Conservation (phyloP, 1,284 basidiomycete species). For the Leccinum pallidistipes region DNA sequence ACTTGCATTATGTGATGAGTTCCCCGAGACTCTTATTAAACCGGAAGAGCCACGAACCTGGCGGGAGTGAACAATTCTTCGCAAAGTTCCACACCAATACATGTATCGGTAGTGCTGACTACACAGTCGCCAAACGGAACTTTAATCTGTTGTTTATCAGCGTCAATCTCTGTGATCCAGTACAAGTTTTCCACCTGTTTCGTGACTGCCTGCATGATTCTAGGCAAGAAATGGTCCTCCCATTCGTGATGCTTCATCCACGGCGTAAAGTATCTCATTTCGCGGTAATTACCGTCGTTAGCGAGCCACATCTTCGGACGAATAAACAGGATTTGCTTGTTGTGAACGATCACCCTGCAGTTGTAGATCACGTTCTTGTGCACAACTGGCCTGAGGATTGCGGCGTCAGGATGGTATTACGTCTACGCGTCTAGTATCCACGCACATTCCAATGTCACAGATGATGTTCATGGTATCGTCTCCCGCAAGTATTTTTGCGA, state of each 20-base stretch:
- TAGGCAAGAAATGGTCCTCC: conserved; percentile 88
- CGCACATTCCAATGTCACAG: conserved; percentile 94
- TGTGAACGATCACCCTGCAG: conserved; percentile 87
- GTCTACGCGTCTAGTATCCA: conserved; percentile 6
- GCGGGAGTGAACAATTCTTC: conserved; percentile 97
- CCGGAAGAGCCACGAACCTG: conserved; percentile 53
- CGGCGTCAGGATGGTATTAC: conserved; percentile 1
- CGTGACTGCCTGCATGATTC: conserved; percentile 83
- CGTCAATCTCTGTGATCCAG: neutral
- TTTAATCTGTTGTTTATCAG: conserved; percentile 47
- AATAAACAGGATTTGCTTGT: conserved; percentile 88
- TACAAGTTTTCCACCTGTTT: conserved; percentile 63
- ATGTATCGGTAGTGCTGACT: conserved; percentile 91
- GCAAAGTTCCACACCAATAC: conserved; percentile 94
- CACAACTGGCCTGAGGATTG: conserved; percentile 74
- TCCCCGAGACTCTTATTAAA: neutral
- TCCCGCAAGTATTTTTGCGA: conserved; percentile 82
- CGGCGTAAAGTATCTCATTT: conserved; percentile 88
- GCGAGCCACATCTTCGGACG: conserved; percentile 99
- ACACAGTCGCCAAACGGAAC: conserved; percentile 97
- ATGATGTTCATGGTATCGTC: conserved; percentile 79
- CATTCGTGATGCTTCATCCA: conserved; percentile 88
- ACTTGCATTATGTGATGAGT: conserved; percentile 33
- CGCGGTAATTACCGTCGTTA: conserved; percentile 98
- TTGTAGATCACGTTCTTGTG: conserved; percentile 99